Evolutionary conservation across 1,284 basidiomycete genomes (phyloP), one percentile per base, ranked within the genome.

Genomic region (Sporisorium sorghi): DNA sequence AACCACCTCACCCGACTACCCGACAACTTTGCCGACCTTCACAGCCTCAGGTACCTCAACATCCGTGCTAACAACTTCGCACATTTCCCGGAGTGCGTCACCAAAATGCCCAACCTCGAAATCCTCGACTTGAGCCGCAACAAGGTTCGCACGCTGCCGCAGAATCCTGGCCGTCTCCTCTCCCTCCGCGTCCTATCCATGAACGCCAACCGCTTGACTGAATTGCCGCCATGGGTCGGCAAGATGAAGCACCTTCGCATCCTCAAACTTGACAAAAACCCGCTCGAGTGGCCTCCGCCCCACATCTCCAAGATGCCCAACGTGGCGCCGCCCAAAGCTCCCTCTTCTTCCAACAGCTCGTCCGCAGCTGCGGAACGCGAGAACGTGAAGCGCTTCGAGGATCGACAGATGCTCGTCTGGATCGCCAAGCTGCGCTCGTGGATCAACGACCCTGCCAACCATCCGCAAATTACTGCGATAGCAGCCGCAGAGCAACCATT

Each of bases 61-160:
- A 88, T 99, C 65, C 92, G 93, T 85, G 91, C 91, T 79, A 98
- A 98, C 84, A 88, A 88, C 59, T 91, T 99, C 80, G 88, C 90
- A 1, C 87, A 88, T 17, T 93, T 99, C 78, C 96, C 96, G 11
- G 88, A 91, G 68, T 92, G 93, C 59, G 94, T 66, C 24, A 64
- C 58, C 47, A 28, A 60, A 30, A 91, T 99, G 87, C 90, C 92
- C 7, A 90, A 91, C 5, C 88, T 99, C 68, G 95, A 99, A 86
- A 97, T 96, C 61, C 87, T 99, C 67, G 96, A 99, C 85, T 89
- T 99, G 50, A 94, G 93, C 75, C 90, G 93, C 74, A 99, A 99
- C 87, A 93, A 91, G 86, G 90, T 99, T 80, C 90, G 89, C 79
- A 86, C 88, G 50, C 86, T 98, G 37, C 96, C 96, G 10, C 86